Evolutionary conservation across 306 rosid species (phyloP).

Genomic region (Trifolium dubium): DNA sequence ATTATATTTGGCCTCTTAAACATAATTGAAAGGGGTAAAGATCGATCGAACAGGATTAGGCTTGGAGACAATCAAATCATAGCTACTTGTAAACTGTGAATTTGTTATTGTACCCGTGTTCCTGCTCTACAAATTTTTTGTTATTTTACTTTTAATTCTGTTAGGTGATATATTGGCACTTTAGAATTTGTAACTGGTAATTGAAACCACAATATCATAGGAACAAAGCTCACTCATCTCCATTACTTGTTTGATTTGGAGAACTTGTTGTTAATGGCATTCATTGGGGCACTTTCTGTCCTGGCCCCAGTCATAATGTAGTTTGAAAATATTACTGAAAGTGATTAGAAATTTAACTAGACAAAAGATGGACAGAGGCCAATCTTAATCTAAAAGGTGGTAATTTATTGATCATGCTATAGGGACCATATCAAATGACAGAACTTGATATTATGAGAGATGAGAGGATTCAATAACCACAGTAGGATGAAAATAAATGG

Average conservation of each 20-base stretch:
- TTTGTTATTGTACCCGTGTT: too few relatives aligned
- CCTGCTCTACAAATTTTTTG: neutral
- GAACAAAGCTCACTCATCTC: neutral
- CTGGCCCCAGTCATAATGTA: neutral
- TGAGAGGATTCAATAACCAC: too few relatives aligned
- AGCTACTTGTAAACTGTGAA: too few relatives aligned
- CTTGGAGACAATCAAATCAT: neutral
- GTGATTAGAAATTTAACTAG: slow-evolving; percentile 14
- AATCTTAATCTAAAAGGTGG: slow-evolving; percentile 8
- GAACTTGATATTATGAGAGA: too few relatives aligned
- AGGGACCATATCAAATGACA: too few relatives aligned
- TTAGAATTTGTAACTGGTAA: neutral
- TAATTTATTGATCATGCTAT: slow-evolving; percentile 21
- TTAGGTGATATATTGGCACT: neutral
- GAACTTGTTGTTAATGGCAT: neutral
- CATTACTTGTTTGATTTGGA: neutral
- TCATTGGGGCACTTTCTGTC: slow-evolving; percentile 3
- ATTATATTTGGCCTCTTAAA: slow-evolving; percentile 1
- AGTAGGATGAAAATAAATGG: too few relatives aligned
- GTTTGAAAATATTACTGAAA: slow-evolving; percentile 19
- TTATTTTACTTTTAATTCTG: neutral
- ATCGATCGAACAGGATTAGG: neutral
- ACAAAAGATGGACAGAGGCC: slow-evolving; percentile 16
- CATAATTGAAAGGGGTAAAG: neutral
- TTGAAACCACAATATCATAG: neutral